Evolutionary conservation across 176 grass and related monocot genomes (phyloP), one percentile per base, ranked within the genome.

Genomic region (Leersia perrieri): DNA sequence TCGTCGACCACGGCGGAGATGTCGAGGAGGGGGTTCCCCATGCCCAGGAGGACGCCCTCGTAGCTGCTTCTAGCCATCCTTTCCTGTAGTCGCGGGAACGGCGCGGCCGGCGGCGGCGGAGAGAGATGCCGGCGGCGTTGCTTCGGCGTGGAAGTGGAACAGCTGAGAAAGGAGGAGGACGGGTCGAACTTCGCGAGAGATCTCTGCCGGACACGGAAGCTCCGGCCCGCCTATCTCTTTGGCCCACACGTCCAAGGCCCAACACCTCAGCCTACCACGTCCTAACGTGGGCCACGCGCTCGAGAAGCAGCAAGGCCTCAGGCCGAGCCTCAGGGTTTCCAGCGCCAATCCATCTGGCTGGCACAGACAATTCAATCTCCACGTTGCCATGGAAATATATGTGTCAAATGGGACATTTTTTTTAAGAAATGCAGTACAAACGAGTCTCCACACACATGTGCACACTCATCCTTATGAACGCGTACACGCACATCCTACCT

Each of bases 1-100:
- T 92, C 78, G 63, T 95, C 89, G 74, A 95, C 93, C 57, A 88
- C 81, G 13, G 88, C 85, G 29, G 92, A 94, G 16, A 94, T 94
- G 82, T 91, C 88, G 31, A 94, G 88, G 63, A 94, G 92, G 45
- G 92, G 92, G 45, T 94, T 94, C 7, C 92, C 88, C 92, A 91
- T 88, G 34, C 92, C 88, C 29, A 94, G 71, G 57, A 91, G 85
- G n/a, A 94, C 9, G 45, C 92, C 92, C 18, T 94, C 82, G 78
- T 47, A 66, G 47, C 47, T 18, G n/a, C 33, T 22, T 45, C 16
- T 53, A 15, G 1, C 49, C 49, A 53, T 22, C 5, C 18, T 53
- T 22, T 2, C 14, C 49, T 15, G 5, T 15, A 53, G 18, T 20
- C 49, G 4, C 66, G 33, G 31, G 61, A 31, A 47, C 73, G 45